Percentiles rank a stretch among this genome's conserved stretches.
Evolutionary conservation across 2,329 filamentous ascomycete species (phyloP).

Genomic region (Arthrobotrys sphaeroides): DNA sequence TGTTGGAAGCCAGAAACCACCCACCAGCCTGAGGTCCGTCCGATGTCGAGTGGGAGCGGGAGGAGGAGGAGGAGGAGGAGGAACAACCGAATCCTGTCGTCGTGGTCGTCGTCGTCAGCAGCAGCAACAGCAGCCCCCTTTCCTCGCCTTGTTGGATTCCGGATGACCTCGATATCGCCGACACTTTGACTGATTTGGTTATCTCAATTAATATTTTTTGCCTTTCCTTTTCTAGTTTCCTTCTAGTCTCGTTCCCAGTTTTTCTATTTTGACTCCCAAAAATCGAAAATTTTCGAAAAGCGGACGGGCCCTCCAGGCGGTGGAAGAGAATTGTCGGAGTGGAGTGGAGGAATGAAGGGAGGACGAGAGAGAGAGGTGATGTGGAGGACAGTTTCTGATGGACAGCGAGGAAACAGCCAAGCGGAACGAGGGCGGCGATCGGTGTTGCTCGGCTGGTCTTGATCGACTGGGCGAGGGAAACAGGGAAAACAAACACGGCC

Average conservation of each 20-base stretch:
- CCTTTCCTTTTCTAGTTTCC: not conserved
- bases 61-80: too few species aligned
- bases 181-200: slow-evolving; percentile 40
- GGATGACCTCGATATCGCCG: slow-evolving; percentile 49
- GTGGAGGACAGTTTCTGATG: too few species aligned
- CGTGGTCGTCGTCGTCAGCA: slow-evolving; percentile 4
- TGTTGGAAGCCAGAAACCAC: slow-evolving; percentile 30
- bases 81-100: slow-evolving; percentile 30
- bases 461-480: slow-evolving; percentile 37
- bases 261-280: not conserved
- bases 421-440: slow-evolving; percentile 50
- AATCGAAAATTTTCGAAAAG: not conserved
- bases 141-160: slow-evolving; percentile 28
- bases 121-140: slow-evolving; percentile 26
- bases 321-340: slow-evolving; percentile 25
- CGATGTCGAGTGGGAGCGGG: slow-evolving; percentile 26
- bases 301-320: not conserved
- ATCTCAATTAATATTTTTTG: not conserved
- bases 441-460: slow-evolving; percentile 48
- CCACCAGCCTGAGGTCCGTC: slow-evolving; percentile 1
- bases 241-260: not conserved
- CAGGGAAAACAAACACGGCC: slow-evolving; percentile 15
- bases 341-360: slow-evolving; percentile 31
- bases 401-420: slow-evolving; percentile 48
- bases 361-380: slow-evolving; percentile 9